Base-by-base conservation (phyloP, 176 grass and related monocot species). In the Triticum timopheevii region DNA sequence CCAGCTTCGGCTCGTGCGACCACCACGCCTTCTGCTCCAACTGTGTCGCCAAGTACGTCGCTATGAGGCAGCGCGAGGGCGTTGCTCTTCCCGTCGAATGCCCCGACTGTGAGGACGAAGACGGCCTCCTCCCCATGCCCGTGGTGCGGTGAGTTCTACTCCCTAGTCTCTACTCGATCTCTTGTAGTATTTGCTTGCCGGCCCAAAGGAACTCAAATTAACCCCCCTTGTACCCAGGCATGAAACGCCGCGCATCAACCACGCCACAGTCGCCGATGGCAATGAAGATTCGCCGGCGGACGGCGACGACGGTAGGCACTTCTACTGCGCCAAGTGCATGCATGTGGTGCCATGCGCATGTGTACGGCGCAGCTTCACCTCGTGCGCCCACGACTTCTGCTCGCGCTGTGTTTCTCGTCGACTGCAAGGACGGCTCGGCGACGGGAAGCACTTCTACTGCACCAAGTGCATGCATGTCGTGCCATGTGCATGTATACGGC, bases 61-160 rank as follows among this genome's bases (percentile, higher is more conserved):
- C 52, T 58, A 0, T 8, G 52, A 58, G 0, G 52, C 52, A 0
- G 6, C 52, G 17, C 0, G 6, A 58, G 17, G 0, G 0, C 0
- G 52, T 3, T 2, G 0, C 16, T 58, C 44, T 47, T 47, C 52
- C 0, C 6, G 52, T 20, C 52, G 17, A 58, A 58, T 58, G 52
- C 19, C 52, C 52, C 6, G 52, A 58, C 7, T 58, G 49, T 6
- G 49, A 52, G 15, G 4, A 52, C 44, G 11, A 45, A 44, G 42
- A 44, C 47, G 47, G 47, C 47, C 47, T 50, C 47, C 47, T 50
- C 47, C 47, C 13, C 47, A 47, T 47, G 45, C 45, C 45, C 12
- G 16, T 16, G 47, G 47, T 49, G 13, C 47, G 1, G 47, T 50
- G 47, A 50, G 47, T 50, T 50, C 47, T 50, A 50, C 47, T 1